phyloP scores from a whole-genome alignment of 2,329 filamentous ascomycete genomes.

The Neurospora sp. region DNA sequence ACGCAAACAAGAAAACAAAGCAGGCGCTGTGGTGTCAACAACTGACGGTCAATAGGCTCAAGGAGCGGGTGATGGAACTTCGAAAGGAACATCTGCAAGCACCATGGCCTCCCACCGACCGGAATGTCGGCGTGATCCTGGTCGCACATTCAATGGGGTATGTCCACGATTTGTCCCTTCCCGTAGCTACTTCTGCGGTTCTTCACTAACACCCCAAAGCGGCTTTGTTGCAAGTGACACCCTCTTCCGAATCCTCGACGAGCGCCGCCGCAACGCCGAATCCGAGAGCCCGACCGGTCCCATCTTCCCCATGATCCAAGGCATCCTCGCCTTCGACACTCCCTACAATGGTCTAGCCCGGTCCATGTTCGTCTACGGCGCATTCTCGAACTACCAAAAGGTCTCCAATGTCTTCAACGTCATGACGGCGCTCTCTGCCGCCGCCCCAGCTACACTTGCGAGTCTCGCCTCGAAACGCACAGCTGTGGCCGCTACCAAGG shows the following conservation, averaged over 20 bases:
- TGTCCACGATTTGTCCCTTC: constrained; percentile 7
- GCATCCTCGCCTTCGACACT: constrained; percentile 74
- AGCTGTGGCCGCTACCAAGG: constrained; percentile 15
- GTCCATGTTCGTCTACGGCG: constrained; percentile 51
- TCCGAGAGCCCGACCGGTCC: constrained; percentile 23
- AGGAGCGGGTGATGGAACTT: constrained; percentile 70
- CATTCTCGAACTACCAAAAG: constrained; percentile 49
- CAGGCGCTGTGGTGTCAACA: neutral
- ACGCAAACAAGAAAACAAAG: constrained; percentile 4
- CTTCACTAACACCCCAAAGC: constrained; percentile 19
- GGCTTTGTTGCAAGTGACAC: constrained; percentile 79
- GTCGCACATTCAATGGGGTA: constrained; percentile 75
- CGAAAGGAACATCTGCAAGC: constrained; percentile 58
- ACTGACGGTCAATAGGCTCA: constrained; percentile 44
- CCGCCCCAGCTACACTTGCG: constrained; percentile 34
- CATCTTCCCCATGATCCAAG: constrained; percentile 74
- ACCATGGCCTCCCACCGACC: constrained; percentile 68
- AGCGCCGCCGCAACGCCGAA: constrained; percentile 33
- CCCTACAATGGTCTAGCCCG: constrained; percentile 61
- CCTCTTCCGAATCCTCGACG: constrained; percentile 61
- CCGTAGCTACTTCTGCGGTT: neutral
- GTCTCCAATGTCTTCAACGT: constrained; percentile 46
- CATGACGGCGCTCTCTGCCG: constrained; percentile 43
- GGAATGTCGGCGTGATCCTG: constrained; percentile 69
- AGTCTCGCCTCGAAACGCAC: constrained; percentile 28